Base-by-base conservation (phyloP, 192 early-diverging fungal genomes). In the Coemansia guatemalensis region DNA sequence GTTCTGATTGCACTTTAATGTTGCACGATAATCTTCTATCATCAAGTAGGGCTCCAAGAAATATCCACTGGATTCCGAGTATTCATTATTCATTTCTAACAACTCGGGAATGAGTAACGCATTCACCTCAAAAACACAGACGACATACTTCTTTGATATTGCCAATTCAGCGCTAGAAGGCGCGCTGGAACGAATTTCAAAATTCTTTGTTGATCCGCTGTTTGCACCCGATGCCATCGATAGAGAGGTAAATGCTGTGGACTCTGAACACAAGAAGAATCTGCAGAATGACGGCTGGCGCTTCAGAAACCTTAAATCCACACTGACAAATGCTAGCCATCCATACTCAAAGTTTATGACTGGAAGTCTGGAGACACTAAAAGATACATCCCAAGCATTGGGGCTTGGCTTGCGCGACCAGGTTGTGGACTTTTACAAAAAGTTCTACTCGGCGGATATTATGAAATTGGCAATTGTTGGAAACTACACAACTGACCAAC, bases 391-490 rank as follows among this genome's bases (percentile, higher is more conserved):
- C 0, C 18, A 53, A 0, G 3, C 30, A 5, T 69, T 82, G 17
- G 90, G 90, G 0, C 59, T 93, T 20, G 84, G 94, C 60, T 83
- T 95, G 39, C 84, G 92, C 22, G 83, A 89, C 5, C 87, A 92
- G 49, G 73, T 97, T 47, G 67, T 92, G 27, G 87, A 90, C 49
- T 94, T 96, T 54, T 88, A 94, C 68, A 69, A 85, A 2, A 84
- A 82, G 54, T 91, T 92, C 68, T 99, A 99, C 71, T 95, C 92
- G 18, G 87, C 93, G 12, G 95, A 96, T 52, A 66, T 95, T 26
- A 97, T 96, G 94, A 93, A 90, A 73, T 78, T 96, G 9, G 86
- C 88, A 20, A 80, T 99, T 23, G 63, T 94, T n/a, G 95, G 93
- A 48, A 85, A 87, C 71, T 92, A 97, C 71, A 77, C 91, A 9